Base-by-base conservation (phyloP, 2,329 filamentous ascomycete species). In the Pseudocercospora macadamiae region DNA sequence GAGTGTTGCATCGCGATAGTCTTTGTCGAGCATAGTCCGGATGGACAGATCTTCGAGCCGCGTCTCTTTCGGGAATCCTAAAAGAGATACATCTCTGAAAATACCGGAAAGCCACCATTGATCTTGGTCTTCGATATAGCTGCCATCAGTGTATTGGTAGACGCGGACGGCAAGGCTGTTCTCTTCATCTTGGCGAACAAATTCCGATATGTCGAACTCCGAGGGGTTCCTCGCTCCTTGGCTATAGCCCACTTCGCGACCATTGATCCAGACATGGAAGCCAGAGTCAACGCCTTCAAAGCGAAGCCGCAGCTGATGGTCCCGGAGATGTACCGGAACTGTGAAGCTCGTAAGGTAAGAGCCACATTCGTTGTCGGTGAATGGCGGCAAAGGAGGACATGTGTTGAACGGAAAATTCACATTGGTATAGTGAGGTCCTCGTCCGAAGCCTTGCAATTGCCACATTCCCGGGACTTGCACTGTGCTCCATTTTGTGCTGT, bases 211-310 rank as follows among this genome's bases (percentile, higher is more conserved):
- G 61, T 90, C 88, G 64, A 89, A 90, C 68, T 91, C 88, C 6
- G 85, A 81, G 0, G 88, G 80, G 64, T 90, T 90, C 34, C 88
- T 79, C 8, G 83, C 83, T 0, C 88, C 88, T 67, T 90, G 87
- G 26, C 84, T 84, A 66, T 90, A 90, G 2, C 88, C 88, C 2
- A 89, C 76, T 32, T 85, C 74, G 14, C 76, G 69, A 0, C 86
- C 85, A 63, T 90, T 90, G 5, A 90, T 74, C 80, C 83, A 90
- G 9, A 90, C 74, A 70, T 90, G 86, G 66, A 87, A 90, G 0
- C 87, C 85, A 66, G 85, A 87, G 66, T 90, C 88, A 0, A 90
- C 87, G 1, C 88, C 88, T 55, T 90, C 88, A 60, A 90, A 90
- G 9, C 88, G 78, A 19, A 90, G 74, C 14, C 86, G 79, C 16